These are phyloP conservation scores for Triangularia setosa DNA, from an alignment of 2,329 filamentous ascomycete genomes.

Conservation along the genomic window DNA sequence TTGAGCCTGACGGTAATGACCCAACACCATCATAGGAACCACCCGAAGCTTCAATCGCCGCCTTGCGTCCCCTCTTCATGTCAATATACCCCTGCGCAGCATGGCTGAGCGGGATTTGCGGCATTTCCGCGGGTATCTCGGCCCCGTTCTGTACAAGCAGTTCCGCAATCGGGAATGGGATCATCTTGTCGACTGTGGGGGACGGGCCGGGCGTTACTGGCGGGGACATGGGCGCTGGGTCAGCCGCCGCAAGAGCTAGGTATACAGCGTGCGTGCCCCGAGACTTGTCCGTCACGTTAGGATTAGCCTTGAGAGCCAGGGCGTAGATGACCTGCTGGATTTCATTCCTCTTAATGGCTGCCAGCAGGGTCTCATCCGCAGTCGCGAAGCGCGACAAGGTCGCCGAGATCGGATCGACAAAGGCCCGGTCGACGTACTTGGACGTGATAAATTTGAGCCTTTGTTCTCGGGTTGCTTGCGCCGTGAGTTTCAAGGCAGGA, in stretches of 20 bases:
- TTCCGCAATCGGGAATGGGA: conserved; percentile 85
- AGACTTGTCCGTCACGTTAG: conserved; percentile 81
- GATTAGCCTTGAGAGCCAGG: conserved; percentile 78
- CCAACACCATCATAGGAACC: conserved; percentile 43
- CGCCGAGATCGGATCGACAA: conserved; percentile 71
- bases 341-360: conserved; percentile 93
- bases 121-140: conserved; percentile 70
- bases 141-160: conserved; percentile 90
- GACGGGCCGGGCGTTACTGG: conserved; percentile 40
- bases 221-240: conserved; percentile 72
- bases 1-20: neutral
- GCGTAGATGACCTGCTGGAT: conserved; percentile 91
- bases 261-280: conserved; percentile 86
- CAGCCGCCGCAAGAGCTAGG: conserved; percentile 85
- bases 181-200: conserved; percentile 46
- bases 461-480: conserved; percentile 81
- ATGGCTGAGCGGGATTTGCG: conserved; percentile 77
- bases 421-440: conserved; percentile 86
- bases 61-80: conserved; percentile 59
- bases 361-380: conserved; percentile 82
- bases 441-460: conserved; percentile 90
- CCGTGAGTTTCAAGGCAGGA: conserved; percentile 64
- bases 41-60: conserved; percentile 36
- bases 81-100: conserved; percentile 82
- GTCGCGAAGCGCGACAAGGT: conserved; percentile 72